Evolutionary conservation across 768 basidiomycete species (phyloP).

Genomic region (Mycena haematopus): DNA sequence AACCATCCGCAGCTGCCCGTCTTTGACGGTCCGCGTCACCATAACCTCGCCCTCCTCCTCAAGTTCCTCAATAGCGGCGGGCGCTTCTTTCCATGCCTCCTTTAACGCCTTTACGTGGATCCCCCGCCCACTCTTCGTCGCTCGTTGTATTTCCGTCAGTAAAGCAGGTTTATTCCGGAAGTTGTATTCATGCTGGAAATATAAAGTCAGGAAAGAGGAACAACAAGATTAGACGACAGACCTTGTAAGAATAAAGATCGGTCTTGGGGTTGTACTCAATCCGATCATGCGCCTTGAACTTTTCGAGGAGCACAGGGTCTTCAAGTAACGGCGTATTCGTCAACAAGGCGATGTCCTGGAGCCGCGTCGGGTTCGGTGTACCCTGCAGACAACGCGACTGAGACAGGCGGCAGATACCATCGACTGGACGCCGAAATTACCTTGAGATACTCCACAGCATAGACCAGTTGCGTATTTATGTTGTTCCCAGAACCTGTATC

Average conservation of each 20-base stretch:
- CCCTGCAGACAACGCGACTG: slow-evolving; percentile 44
- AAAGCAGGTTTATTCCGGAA: slow-evolving; percentile 86
- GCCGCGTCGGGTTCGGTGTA: slow-evolving; percentile 80
- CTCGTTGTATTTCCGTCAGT: slow-evolving; percentile 84
- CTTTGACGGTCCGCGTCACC: slow-evolving; percentile 85
- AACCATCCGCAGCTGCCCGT: slow-evolving; percentile 82
- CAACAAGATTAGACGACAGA: slow-evolving; percentile 37
- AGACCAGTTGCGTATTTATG: slow-evolving; percentile 87
- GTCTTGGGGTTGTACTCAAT: slow-evolving; percentile 84
- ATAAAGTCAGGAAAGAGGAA: not conserved
- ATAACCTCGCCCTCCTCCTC: slow-evolving; percentile 88
- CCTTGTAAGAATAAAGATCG: slow-evolving; percentile 86
- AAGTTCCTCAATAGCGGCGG: slow-evolving; percentile 84
- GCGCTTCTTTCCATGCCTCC: slow-evolving; percentile 91
- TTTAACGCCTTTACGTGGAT: slow-evolving; percentile 84
- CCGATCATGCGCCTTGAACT: slow-evolving; percentile 82
- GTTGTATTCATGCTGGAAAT: slow-evolving; percentile 78
- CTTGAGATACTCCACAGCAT: slow-evolving; percentile 83
- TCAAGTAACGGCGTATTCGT: slow-evolving; percentile 80
- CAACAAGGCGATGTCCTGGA: slow-evolving; percentile 86
- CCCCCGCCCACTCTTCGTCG: slow-evolving; percentile 84
- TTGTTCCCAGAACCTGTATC: slow-evolving; percentile 83
- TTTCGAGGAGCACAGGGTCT: slow-evolving; percentile 74
- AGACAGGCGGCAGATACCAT: slow-evolving; percentile 3
- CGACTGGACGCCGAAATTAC: slow-evolving; percentile 43